phyloP scores from a whole-genome alignment of 495 filamentous ascomycete genomes.

The Aspergillus ellipticus region DNA sequence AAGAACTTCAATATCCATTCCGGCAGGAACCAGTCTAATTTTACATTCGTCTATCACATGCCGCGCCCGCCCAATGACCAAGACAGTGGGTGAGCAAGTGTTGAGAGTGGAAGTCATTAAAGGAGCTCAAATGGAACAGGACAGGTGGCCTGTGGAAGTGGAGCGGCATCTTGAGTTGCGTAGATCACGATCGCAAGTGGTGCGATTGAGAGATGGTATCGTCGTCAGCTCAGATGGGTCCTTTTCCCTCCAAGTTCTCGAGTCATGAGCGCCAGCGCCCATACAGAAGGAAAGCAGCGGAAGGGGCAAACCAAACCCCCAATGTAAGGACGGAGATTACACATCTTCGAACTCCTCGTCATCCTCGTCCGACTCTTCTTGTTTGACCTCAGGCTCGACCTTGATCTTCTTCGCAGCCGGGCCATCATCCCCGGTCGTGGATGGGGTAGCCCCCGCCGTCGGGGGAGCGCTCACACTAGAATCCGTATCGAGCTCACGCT shows the following conservation, averaged over 20 bases:
- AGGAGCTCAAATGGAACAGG: neutral
- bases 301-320: neutral
- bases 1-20: neutral
- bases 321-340: slow-evolving; percentile 5
- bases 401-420: slow-evolving; percentile 46
- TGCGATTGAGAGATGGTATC: too few species aligned
- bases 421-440: slow-evolving; percentile 36
- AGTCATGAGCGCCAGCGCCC: slow-evolving; percentile 14
- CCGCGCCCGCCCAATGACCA: neutral
- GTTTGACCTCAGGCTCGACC: slow-evolving; percentile 27
- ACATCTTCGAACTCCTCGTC: slow-evolving; percentile 55
- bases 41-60: neutral
- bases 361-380: slow-evolving; percentile 49
- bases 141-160: neutral
- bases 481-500: slow-evolving; percentile 39
- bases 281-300: neutral
- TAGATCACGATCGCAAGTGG: too few species aligned
- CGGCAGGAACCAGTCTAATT: neutral
- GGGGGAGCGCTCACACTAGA: slow-evolving; percentile 41
- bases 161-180: neutral
- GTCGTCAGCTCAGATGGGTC: too few species aligned
- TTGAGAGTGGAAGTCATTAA: neutral
- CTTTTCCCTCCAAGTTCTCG: neutral
- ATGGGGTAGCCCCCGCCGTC: slow-evolving; percentile 42
- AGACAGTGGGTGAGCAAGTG: neutral